Percentiles rank a stretch among this genome's conserved stretches.
phyloP scores from a whole-genome alignment of 2,329 filamentous ascomycete species.

The Alternaria dauci region DNA sequence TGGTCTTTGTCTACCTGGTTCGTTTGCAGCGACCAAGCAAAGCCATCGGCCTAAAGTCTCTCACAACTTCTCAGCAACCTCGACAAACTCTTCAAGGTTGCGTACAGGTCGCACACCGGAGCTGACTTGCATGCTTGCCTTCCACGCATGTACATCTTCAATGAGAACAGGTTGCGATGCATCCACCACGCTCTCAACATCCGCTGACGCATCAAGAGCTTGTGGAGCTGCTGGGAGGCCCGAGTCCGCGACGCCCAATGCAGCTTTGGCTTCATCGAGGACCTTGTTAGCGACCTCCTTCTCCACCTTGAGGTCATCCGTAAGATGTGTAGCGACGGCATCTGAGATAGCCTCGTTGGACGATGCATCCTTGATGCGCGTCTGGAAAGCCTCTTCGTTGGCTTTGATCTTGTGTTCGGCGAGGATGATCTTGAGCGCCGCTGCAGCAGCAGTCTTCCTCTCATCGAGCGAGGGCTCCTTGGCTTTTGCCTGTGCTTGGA shows the following conservation, averaged over 20 bases:
- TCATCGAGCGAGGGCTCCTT: constrained; percentile 51
- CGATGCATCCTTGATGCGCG: constrained; percentile 57
- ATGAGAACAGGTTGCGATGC: constrained; percentile 66
- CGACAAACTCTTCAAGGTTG: constrained; percentile 85
- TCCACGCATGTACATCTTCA: constrained; percentile 81
- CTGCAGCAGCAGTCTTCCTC: constrained; percentile 51
- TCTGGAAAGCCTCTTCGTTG: constrained; percentile 53
- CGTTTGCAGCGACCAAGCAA: neutral
- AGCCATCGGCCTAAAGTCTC: neutral
- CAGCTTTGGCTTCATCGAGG: constrained; percentile 59
- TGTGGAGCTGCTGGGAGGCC: constrained; percentile 53
- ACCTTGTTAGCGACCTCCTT: constrained; percentile 60
- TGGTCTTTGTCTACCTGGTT: neutral
- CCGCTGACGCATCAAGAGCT: constrained; percentile 38
- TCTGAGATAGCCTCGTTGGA: constrained; percentile 59
- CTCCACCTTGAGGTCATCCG: constrained; percentile 55
- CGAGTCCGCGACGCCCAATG: constrained; percentile 53
- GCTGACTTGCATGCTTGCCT: constrained; percentile 76
- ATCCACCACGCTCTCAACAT: constrained; percentile 34
- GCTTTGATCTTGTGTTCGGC: constrained; percentile 56
- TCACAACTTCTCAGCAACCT: constrained; percentile 55
- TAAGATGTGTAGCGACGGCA: constrained; percentile 60
- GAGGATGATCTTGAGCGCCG: constrained; percentile 55
- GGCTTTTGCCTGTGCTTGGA: constrained; percentile 73
- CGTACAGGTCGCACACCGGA: constrained; percentile 75